Evolutionary conservation across 2,329 filamentous ascomycete genomes (phyloP).

Genomic region (Fulvia fulva): DNA sequence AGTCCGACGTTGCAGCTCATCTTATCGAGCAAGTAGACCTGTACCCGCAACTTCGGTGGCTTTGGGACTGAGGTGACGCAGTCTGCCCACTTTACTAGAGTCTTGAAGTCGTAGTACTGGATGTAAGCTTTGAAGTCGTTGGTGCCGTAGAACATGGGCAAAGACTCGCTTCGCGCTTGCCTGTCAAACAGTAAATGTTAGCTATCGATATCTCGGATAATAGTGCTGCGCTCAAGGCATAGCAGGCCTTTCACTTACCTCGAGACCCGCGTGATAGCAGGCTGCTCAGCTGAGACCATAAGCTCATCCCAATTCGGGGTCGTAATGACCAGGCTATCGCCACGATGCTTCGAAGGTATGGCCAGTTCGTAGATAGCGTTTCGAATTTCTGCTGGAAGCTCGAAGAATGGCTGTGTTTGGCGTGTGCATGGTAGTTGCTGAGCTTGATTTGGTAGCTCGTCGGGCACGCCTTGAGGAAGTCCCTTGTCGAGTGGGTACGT

Average conservation of each 20-base stretch:
- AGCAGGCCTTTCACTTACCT: conserved; percentile 1
- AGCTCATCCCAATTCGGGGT: background rate
- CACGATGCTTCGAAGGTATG: background rate
- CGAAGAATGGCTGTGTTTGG: conserved; percentile 8
- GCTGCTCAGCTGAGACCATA: conserved; percentile 4
- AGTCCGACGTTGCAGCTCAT: conserved; percentile 2
- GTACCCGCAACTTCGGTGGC: conserved; percentile 1
- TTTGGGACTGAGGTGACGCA: background rate
- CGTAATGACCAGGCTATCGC: conserved; percentile 5
- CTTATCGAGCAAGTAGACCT: conserved; percentile 8
- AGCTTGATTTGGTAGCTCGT: background rate
- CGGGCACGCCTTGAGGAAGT: background rate
- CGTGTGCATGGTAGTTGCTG: background rate
- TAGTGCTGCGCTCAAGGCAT: too few species aligned
- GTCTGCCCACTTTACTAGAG: conserved; percentile 6
- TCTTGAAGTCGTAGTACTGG: conserved; percentile 2
- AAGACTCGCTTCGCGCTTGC: conserved; percentile 7
- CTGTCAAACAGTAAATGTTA: too few species aligned
- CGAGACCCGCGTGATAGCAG: conserved; percentile 11
- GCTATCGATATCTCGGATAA: too few species aligned
- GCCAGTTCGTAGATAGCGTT: conserved; percentile 14
- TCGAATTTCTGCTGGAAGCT: conserved; percentile 16
- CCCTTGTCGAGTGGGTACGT: background rate
- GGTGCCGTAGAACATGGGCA: conserved; percentile 11
- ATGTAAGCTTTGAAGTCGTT: conserved; percentile 12